Base-by-base conservation (phyloP, 2,329 filamentous ascomycete genomes). In the Fusarium sp. region DNA sequence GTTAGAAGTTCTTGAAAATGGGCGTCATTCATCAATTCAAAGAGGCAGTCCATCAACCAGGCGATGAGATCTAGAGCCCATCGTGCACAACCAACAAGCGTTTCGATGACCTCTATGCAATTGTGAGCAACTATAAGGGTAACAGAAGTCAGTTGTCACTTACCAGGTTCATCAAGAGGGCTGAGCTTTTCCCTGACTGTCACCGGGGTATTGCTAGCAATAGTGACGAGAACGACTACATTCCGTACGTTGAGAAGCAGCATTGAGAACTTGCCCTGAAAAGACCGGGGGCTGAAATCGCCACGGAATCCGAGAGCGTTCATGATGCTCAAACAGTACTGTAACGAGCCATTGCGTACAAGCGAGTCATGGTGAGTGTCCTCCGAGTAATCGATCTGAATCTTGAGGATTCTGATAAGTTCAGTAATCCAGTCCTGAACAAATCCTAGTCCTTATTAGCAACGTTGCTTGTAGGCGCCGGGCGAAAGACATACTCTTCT, bases 381-480 rank as follows among this genome's bases (percentile, higher is more conserved):
- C 49, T 92, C 87, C 0, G 93, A 92, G 75, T 95, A 97, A 80
- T 98, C 95, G 48, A 95, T 88, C 50, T 90, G 89, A 31, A 93
- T 85, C 66, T 90, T 91, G 52, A 95, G 82, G 59, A 92, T 88
- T 40, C 88, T 85, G 53, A 93, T 89, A 14, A 94, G 82, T 68
- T 92, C 90, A 40, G 83, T 85, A 53, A 92, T 82, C 83, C 90
- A 90, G 60, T 90, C 84, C 42, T 85, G 83, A 54, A 88, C 82
- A 68, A 92, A 89, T 51, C 86, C 87, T 90, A 45, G 9, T 39
- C 9, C 6, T 9, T 52, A 45, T 79, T 38, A 78, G 72, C 56
- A 24, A 22, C 17, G 13, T 8, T 31, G 15, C 26, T 6, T 5
- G 10, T 14, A 6, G n/a, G 14, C 11, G 4, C 14, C 9, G 18